Percentiles rank a stretch among this genome's conserved stretches.
Evolutionary conservation across 2,329 filamentous ascomycete species (phyloP).

Genomic region (Alternaria consortialis): DNA sequence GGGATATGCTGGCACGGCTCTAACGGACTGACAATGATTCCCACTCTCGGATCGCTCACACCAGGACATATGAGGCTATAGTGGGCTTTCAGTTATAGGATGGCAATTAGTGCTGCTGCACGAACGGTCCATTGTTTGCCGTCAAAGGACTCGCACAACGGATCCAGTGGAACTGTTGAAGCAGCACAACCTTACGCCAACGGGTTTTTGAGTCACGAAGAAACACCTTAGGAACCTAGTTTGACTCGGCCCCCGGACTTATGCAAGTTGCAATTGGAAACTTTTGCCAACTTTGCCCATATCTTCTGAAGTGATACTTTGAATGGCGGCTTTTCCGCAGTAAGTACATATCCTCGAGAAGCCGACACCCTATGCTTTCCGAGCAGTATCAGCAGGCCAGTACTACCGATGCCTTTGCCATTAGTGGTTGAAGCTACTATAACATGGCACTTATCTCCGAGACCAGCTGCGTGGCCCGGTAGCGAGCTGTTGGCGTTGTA

Average conservation of each 20-base stretch:
- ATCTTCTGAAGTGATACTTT: constrained; percentile 3
- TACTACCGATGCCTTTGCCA: neutral
- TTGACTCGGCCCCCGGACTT: constrained; percentile 13
- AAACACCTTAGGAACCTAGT: constrained; percentile 3
- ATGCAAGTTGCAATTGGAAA: constrained; percentile 2
- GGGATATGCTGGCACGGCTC: constrained; percentile 5
- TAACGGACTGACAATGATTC: neutral
- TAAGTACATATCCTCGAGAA: neutral
- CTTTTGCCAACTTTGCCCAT: constrained; percentile 1
- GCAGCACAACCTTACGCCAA: constrained; percentile 32
- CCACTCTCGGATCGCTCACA: neutral
- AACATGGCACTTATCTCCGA: constrained; percentile 7
- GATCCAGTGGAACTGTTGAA: constrained; percentile 45
- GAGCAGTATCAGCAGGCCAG: neutral
- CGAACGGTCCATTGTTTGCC: constrained; percentile 16
- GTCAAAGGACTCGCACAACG: constrained; percentile 40
- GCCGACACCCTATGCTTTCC: neutral
- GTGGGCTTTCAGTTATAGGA: constrained; percentile 12
- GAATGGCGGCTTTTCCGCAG: neutral
- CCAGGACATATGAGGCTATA: constrained; percentile 10
- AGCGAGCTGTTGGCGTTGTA: constrained; percentile 45
- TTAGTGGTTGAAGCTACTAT: neutral
- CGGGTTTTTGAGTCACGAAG: constrained; percentile 18
- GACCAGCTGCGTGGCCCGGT: constrained; percentile 25
- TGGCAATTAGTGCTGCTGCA: constrained; percentile 9